Base-by-base conservation (phyloP, 768 basidiomycete genomes). In the Xerocomellus chrysenteron region DNA sequence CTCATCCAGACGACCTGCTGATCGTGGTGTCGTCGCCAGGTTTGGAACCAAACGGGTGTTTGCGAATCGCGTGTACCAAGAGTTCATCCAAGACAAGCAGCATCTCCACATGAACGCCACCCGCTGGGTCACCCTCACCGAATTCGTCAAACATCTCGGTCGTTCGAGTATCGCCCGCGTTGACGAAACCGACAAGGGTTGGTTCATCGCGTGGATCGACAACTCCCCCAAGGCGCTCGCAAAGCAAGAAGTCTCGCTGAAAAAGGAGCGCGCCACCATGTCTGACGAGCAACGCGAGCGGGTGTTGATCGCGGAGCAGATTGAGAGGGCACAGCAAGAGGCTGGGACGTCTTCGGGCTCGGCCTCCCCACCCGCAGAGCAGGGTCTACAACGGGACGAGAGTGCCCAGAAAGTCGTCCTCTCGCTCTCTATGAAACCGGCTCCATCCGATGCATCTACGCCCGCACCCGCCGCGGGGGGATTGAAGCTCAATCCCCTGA, bases 61-160 rank as follows among this genome's bases (percentile, higher is more conserved):
- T 61, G 93, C 93, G 28, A 99, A 99, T 68, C 86, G 84, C 46
- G 96, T 98, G 14, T 99, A 99, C 65, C 95, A 99, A 73, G 97
- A 98, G 71, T 96, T 92, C 74, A 99, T 99, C 62, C 81, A 89
- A 54, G 95, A 98, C 75, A 95, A 94, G 75, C 69, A 76, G 44
- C 97, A 98, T 73, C 77, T 97, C 32, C 97, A 99, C 77, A 99
- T 99, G 97, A 99, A 99, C 74, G 76, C 95, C 7, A 98, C 97
- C 14, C 87, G 92, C 47, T 99, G 96, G 94, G 92, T 98, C 30
- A 97, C 97, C 13, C 81, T 98, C 66, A 92, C 92, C n/a, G 96
- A 96, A 71, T 99, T 98, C 62, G 79, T 83, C 62, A 94, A 96
- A 73, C 84, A 94, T 64, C 80, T 99, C 32, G 95, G 96, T 2